Percentiles rank a stretch among this genome's conserved stretches.
Evolutionary conservation across 371 early-diverging fungal genomes (phyloP).

Genomic region (Vittaforma corneae): DNA sequence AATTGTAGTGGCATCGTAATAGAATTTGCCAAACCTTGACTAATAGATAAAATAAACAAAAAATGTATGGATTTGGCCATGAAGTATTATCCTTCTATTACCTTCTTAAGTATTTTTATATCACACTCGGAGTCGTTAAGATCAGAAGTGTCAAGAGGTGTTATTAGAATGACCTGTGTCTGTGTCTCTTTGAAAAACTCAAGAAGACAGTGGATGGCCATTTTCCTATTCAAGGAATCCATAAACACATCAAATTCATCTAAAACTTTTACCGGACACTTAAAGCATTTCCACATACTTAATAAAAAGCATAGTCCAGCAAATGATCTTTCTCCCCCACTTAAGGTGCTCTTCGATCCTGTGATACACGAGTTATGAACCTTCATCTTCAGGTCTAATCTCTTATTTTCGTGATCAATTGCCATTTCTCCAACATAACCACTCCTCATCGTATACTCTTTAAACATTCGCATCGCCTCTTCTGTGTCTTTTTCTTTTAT

Average conservation of each 20-base stretch:
- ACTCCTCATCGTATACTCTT: conserved; percentile 55
- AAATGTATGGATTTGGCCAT: background rate
- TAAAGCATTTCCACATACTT: conserved; percentile 85
- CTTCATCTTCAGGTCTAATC: conserved; percentile 62
- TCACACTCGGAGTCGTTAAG: conserved; percentile 44
- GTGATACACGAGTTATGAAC: conserved; percentile 58
- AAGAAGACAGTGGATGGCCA: conserved; percentile 46
- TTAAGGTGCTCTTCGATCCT: conserved; percentile 62
- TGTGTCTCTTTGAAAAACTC: conserved; percentile 40
- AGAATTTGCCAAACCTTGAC: background rate
- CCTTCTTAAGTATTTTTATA: conserved; percentile 44
- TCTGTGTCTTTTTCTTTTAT: conserved; percentile 42
- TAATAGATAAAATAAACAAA: background rate
- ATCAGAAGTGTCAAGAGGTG: conserved; percentile 52
- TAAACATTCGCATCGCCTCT: conserved; percentile 41
- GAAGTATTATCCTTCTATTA: background rate
- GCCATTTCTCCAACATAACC: conserved; percentile 73
- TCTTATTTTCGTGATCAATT: conserved; percentile 67
- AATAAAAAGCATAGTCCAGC: conserved; percentile 85
- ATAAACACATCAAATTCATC: conserved; percentile 99
- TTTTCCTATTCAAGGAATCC: conserved; percentile 62
- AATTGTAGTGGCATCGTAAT: background rate
- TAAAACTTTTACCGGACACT: conserved; percentile 78
- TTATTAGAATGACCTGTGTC: conserved; percentile 56
- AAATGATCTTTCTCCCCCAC: conserved; percentile 97